phyloP scores from a whole-genome alignment of 2,329 filamentous ascomycete genomes.

The Cordyceps cateniannulata region DNA sequence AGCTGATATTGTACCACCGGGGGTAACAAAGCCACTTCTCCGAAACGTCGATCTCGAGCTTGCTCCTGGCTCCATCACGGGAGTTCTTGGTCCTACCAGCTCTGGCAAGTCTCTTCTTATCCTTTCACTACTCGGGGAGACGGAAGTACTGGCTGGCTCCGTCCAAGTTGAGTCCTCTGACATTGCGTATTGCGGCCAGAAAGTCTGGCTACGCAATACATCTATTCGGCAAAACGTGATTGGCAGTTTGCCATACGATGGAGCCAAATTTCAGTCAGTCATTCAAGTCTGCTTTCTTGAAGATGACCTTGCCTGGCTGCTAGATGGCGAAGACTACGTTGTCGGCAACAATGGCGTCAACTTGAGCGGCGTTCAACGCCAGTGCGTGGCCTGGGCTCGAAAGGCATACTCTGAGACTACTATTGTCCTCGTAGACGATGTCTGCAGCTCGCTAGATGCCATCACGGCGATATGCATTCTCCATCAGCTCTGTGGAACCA shows the following conservation, averaged over 20 bases:
- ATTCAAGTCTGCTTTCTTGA: not conserved
- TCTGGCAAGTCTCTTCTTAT: not conserved
- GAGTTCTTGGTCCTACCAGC: not conserved
- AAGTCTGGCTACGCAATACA: not conserved
- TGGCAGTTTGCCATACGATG: not conserved
- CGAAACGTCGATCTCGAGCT: not conserved
- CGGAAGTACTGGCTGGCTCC: not conserved
- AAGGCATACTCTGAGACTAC: slow-evolving; percentile 5
- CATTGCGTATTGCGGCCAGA: not conserved
- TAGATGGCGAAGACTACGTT: not conserved
- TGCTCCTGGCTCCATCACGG: not conserved
- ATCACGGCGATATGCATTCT: not conserved
- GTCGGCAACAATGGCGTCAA: not conserved
- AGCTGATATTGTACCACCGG: not conserved
- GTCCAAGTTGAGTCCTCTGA: not conserved
- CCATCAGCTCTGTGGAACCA: not conserved
- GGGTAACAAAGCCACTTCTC: not conserved
- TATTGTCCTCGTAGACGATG: slow-evolving; percentile 12
- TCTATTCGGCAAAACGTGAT: not conserved
- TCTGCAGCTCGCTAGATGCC: slow-evolving; percentile 13
- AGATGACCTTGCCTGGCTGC: not conserved
- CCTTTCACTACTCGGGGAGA: not conserved
- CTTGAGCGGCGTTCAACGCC: slow-evolving; percentile 2
- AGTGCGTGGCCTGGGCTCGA: slow-evolving; percentile 9
- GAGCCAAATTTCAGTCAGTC: not conserved